A percentile compares a stretch with the other conserved stretches of the same genome.
These are phyloP conservation scores for Beauveria scarabaeidicola DNA, from an alignment of 2,329 filamentous ascomycete species.

Conservation along the genomic window DNA sequence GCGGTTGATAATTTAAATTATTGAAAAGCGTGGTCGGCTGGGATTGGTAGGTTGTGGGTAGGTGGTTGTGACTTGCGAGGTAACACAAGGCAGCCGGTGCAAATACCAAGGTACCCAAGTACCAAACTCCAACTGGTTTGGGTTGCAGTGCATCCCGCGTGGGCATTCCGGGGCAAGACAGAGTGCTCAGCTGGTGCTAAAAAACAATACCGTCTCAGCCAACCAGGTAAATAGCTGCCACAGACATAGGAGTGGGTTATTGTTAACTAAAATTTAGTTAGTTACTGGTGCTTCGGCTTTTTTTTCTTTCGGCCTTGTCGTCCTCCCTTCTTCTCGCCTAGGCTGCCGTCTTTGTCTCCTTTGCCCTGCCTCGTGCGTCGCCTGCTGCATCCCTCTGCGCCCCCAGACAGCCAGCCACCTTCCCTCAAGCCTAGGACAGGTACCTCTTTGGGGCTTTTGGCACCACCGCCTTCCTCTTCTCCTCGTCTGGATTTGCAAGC, in stretches of 20 bases:
- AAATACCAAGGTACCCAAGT: too few species aligned
- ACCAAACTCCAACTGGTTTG: neutral
- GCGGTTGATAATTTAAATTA: too few species aligned
- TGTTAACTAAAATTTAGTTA: too few species aligned
- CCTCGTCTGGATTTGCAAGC: slow-evolving; percentile 3
- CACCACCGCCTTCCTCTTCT: neutral
- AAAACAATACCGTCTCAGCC: neutral
- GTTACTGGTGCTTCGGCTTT: neutral
- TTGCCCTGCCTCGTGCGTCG: neutral
- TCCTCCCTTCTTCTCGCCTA: neutral
- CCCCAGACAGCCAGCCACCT: neutral
- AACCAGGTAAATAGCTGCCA: neutral
- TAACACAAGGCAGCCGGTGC: too few species aligned
- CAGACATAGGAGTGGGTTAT: neutral
- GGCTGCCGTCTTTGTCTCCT: neutral
- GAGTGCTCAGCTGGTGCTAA: neutral
- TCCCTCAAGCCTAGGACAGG: neutral
- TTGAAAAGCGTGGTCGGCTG: too few species aligned
- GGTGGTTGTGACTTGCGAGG: too few species aligned
- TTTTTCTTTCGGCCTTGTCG: too few species aligned
- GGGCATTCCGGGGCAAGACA: slow-evolving; percentile 4
- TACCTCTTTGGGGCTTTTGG: too few species aligned
- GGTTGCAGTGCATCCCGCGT: slow-evolving; percentile 2
- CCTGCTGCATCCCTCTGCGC: neutral
- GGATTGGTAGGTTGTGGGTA: too few species aligned